These are phyloP conservation scores for Vitis rotundifolia DNA, from an alignment of 164 flowering plant genomes.

Conservation along the genomic window DNA sequence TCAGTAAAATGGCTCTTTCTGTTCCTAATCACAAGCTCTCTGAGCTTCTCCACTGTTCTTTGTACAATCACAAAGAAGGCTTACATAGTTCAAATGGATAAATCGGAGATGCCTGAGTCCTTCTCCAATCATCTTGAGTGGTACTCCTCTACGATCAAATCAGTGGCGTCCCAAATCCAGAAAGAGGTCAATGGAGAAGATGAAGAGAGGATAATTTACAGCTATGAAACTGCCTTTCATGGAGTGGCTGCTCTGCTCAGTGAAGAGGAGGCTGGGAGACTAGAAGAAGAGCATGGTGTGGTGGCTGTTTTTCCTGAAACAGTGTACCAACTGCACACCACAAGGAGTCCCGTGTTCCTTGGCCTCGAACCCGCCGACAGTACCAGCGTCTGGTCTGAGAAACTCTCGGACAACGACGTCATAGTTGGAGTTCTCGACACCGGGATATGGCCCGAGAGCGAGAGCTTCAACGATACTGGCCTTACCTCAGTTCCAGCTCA, in stretches of 20 bases:
- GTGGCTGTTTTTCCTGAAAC: constrained; percentile 57
- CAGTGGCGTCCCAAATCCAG: constrained; percentile 21
- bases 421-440: constrained; percentile 86
- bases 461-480: constrained; percentile 73
- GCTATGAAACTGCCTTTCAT: constrained; percentile 69
- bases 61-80: constrained; percentile 40
- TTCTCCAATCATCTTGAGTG: constrained; percentile 58
- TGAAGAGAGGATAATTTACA: constrained; percentile 63
- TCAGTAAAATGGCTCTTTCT: constrained; percentile 29
- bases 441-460: constrained; percentile 88
- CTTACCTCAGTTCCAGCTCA: constrained; percentile 48
- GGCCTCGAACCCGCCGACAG: constrained; percentile 53
- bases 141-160: constrained; percentile 59
- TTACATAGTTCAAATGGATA: constrained; percentile 74
- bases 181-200: constrained; percentile 6
- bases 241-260: constrained; percentile 75
- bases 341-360: constrained; percentile 80
- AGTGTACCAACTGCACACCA: constrained; percentile 73
- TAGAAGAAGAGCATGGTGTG: constrained; percentile 55
- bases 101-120: constrained; percentile 47
- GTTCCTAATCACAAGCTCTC: constrained; percentile 17
- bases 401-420: constrained; percentile 46
- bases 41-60: constrained; percentile 11
- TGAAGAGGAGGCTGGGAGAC: constrained; percentile 51
- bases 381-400: constrained; percentile 40